Percentiles rank a stretch among this genome's conserved stretches.
These are phyloP conservation scores for Colletotrichum chlorophyti DNA, from an alignment of 2,329 filamentous ascomycete species.

Conservation along the genomic window DNA sequence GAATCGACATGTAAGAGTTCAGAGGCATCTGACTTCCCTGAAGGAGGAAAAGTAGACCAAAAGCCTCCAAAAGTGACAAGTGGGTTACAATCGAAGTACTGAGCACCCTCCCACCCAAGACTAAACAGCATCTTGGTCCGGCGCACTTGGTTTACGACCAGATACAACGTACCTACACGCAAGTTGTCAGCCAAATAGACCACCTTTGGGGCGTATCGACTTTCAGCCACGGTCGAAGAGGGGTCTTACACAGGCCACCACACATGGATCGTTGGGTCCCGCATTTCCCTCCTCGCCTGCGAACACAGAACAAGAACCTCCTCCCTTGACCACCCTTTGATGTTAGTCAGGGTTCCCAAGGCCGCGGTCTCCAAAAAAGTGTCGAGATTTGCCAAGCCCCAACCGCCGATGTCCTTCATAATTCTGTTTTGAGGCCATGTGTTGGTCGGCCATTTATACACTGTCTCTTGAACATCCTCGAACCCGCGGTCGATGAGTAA, in stretches of 20 bases:
- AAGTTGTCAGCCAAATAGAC: not conserved
- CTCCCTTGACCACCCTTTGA: conserved; percentile 42
- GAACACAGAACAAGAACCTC: conserved; percentile 35
- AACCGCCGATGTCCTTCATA: conserved; percentile 43
- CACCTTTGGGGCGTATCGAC: no score
- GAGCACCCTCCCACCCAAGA: no score
- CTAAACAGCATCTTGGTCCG: no score
- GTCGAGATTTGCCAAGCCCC: conserved; percentile 39
- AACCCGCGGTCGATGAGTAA: conserved; percentile 41
- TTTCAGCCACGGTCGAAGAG: not conserved
- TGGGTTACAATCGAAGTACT: no score
- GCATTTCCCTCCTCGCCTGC: conserved; percentile 33
- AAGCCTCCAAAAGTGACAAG: no score
- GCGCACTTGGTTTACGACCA: not conserved
- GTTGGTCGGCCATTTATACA: conserved; percentile 44
- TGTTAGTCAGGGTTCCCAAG: conserved; percentile 45
- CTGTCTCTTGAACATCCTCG: conserved; percentile 38
- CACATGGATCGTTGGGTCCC: conserved; percentile 34
- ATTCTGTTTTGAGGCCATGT: conserved; percentile 42
- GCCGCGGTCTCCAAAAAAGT: conserved; percentile 42
- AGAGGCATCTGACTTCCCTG: no score
- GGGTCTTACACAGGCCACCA: conserved; percentile 34
- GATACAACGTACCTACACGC: conserved; percentile 5
- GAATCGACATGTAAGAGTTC: no score
- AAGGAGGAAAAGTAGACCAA: no score